Percentiles rank a stretch among this genome's conserved stretches.
These are phyloP conservation scores for Apiospora arundinis DNA, from an alignment of 2,329 filamentous ascomycete species.

Conservation along the genomic window DNA sequence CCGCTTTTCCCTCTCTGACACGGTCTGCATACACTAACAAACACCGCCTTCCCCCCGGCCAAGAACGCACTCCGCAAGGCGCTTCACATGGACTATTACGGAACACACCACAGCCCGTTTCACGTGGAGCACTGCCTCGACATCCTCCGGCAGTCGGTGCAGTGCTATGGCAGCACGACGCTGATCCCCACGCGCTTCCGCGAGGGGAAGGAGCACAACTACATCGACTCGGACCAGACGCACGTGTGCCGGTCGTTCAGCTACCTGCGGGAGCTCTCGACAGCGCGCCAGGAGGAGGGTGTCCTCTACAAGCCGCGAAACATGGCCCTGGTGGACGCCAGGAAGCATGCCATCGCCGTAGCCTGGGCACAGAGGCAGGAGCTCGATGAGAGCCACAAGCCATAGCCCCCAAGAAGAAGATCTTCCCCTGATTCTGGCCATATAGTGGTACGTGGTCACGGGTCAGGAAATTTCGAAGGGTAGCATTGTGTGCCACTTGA, in stretches of 20 bases:
- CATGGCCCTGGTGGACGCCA: background rate
- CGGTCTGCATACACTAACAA: background rate
- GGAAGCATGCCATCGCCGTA: background rate
- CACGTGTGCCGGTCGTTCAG: slow-evolving; percentile 13
- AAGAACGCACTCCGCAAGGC: slow-evolving; percentile 8
- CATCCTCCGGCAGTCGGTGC: slow-evolving; percentile 18
- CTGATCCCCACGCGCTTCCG: slow-evolving; percentile 9
- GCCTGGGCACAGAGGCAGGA: background rate
- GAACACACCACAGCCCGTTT: background rate
- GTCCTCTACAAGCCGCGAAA: background rate
- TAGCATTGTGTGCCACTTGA: no score
- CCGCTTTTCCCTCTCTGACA: background rate
- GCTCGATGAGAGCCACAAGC: no score
- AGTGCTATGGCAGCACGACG: slow-evolving; percentile 21
- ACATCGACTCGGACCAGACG: slow-evolving; percentile 12
- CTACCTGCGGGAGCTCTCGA: background rate
- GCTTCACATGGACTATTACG: background rate
- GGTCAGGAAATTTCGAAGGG: no score
- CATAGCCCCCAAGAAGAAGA: no score
- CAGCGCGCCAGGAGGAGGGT: background rate
- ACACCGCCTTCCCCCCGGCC: background rate
- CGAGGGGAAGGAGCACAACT: slow-evolving; percentile 2
- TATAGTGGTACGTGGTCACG: no score
- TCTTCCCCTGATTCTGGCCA: no score
- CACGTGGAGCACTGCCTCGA: slow-evolving; percentile 21